These are phyloP conservation scores for Suillus variegatus DNA, from an alignment of 768 basidiomycete genomes.

Conservation along the genomic window DNA sequence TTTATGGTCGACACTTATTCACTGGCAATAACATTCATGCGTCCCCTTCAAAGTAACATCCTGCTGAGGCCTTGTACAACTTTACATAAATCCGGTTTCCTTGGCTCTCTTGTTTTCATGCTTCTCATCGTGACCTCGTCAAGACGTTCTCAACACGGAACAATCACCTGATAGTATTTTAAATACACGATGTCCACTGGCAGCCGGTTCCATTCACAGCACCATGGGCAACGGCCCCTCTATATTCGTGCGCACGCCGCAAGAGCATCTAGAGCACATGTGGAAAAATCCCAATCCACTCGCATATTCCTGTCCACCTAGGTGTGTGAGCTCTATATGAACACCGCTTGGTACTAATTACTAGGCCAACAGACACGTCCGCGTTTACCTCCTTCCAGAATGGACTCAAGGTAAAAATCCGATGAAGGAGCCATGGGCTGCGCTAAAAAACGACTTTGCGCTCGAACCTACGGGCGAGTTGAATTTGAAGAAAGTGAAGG, in stretches of 20 bases:
- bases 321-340: slow-evolving; percentile 3
- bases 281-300: slow-evolving; percentile 6
- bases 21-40: neutral
- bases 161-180: neutral
- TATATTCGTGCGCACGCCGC: slow-evolving; percentile 13
- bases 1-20: neutral
- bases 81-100: neutral
- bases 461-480: slow-evolving; percentile 26
- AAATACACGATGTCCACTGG: neutral
- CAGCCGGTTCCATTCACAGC: neutral
- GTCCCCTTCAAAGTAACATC: neutral
- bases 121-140: neutral
- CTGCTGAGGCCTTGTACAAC: neutral
- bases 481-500: slow-evolving; percentile 15
- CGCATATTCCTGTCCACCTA: neutral
- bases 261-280: slow-evolving; percentile 13
- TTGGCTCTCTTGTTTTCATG: neutral
- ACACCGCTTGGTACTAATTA: neutral
- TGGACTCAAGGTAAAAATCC: slow-evolving; percentile 32
- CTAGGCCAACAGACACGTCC: slow-evolving; percentile 25
- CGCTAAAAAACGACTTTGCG: slow-evolving; percentile 28
- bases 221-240: slow-evolving; percentile 10
- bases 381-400: slow-evolving; percentile 32
- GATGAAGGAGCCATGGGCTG: slow-evolving; percentile 26
- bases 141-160: neutral